A percentile compares a stretch with the other conserved stretches of the same genome.
Evolutionary conservation across 768 basidiomycete species (phyloP).

Genomic region (Macrolepiota fuliginosa): DNA sequence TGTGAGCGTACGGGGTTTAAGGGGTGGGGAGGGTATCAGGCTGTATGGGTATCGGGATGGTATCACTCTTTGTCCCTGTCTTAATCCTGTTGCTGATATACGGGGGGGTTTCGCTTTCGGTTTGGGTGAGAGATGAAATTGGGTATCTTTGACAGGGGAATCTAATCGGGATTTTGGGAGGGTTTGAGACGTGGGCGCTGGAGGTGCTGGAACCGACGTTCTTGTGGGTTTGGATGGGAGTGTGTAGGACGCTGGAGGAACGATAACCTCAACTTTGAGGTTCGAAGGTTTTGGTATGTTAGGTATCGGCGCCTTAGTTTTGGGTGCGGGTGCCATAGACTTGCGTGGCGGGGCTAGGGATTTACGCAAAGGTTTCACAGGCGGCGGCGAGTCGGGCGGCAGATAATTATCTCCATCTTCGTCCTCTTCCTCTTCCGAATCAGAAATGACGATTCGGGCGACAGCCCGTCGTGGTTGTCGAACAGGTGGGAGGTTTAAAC

Average conservation of each 20-base stretch:
- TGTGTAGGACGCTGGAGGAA: constrained; percentile 38
- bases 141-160: not conserved
- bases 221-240: constrained; percentile 6
- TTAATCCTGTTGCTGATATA: not conserved
- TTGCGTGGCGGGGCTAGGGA: not conserved
- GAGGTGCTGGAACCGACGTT: not conserved
- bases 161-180: not conserved
- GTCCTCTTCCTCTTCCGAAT: constrained; percentile 38
- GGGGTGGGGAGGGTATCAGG: constrained; percentile 27
- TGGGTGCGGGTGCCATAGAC: not conserved
- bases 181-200: constrained; percentile 19
- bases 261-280: constrained; percentile 35
- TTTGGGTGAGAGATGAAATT: not conserved
- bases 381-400: constrained; percentile 15
- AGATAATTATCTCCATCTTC: not conserved
- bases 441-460: constrained; percentile 38
- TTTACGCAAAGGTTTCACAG: constrained; percentile 11
- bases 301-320: not conserved
- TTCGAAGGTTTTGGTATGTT: constrained; percentile 11
- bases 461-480: constrained; percentile 23
- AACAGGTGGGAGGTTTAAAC: constrained; percentile 24
- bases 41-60: constrained; percentile 18
- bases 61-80: not conserved
- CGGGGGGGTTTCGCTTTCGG: not conserved
- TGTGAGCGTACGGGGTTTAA: constrained; percentile 61